Conservation (phyloP, 805 yeast species). For the Blastobotrys terrestris region DNA sequence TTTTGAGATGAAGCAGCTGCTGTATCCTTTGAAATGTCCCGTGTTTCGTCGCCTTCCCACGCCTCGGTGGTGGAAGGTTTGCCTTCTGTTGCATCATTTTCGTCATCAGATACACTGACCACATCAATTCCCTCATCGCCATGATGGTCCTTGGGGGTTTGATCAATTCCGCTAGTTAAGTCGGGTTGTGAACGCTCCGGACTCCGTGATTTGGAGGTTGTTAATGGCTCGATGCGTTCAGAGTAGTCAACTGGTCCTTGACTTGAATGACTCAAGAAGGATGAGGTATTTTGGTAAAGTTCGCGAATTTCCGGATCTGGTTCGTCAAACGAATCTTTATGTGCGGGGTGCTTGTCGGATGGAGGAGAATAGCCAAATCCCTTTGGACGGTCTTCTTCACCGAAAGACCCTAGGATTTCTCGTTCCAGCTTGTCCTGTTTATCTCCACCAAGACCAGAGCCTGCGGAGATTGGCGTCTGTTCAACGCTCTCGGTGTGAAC, state of each 20-base stretch:
- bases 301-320: constrained; percentile 29
- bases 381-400: not conserved
- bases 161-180: constrained; percentile 2
- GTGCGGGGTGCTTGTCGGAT: not conserved
- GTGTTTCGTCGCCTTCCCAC: not conserved
- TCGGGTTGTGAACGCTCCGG: constrained; percentile 5
- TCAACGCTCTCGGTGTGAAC: constrained; percentile 2
- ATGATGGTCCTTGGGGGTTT: constrained; percentile 8
- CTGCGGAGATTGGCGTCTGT: not conserved
- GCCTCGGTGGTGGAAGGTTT: constrained; percentile 1
- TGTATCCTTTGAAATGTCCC: not conserved
- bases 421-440: constrained; percentile 14
- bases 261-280: constrained; percentile 24
- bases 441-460: not conserved
- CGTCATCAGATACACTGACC: not conserved
- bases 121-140: not conserved
- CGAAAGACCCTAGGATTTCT: constrained; percentile 15
- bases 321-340: constrained; percentile 6
- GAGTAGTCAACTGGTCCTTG: constrained; percentile 8
- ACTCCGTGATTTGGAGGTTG: constrained; percentile 18
- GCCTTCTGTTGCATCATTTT: not conserved
- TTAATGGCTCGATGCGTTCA: constrained; percentile 19
- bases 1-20: not conserved
- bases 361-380: not conserved
- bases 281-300: constrained; percentile 26